Percentiles rank a stretch among this genome's conserved stretches.
Conservation (phyloP, 345 rosid species). For the Arabis alpina region DNA sequence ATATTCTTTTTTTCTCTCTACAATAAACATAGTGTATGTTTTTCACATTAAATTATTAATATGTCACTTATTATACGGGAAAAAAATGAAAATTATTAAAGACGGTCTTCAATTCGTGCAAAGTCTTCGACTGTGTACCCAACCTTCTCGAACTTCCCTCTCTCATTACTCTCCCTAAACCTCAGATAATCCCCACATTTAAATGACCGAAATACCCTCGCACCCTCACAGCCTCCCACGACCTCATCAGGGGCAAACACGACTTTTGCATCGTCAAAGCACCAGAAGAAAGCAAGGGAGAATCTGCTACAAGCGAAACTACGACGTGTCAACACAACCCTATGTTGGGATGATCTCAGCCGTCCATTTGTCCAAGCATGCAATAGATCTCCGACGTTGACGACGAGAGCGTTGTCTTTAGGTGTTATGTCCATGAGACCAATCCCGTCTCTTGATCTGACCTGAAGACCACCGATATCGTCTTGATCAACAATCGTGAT, state of each 20-base stretch:
- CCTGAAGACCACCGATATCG: slow-evolving; percentile 76
- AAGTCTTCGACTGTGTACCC: slow-evolving; percentile 70
- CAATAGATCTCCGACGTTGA: slow-evolving; percentile 78
- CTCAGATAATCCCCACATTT: slow-evolving; percentile 64
- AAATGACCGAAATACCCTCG: slow-evolving; percentile 61
- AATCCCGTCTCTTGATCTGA: slow-evolving; percentile 61
- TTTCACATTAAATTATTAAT: neutral
- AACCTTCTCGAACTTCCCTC: slow-evolving; percentile 75
- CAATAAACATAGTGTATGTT: neutral
- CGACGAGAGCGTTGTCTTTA: slow-evolving; percentile 56
- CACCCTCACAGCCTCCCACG: slow-evolving; percentile 47
- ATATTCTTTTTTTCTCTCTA: no score
- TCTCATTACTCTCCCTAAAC: slow-evolving; percentile 73
- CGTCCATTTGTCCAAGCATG: slow-evolving; percentile 88
- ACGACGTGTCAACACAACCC: slow-evolving; percentile 58
- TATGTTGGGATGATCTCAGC: slow-evolving; percentile 74
- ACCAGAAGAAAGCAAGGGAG: slow-evolving; percentile 78
- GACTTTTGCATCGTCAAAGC: slow-evolving; percentile 68
- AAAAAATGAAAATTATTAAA: slow-evolving; percentile 9
- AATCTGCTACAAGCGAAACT: slow-evolving; percentile 45
- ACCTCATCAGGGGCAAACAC: slow-evolving; percentile 67
- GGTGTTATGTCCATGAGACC: slow-evolving; percentile 61
- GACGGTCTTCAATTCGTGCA: slow-evolving; percentile 46
- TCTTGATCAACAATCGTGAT: slow-evolving; percentile 76
- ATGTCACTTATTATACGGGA: neutral